A percentile compares a stretch with the other conserved stretches of the same genome.
These are phyloP conservation scores for Pleurotus platypus DNA, from an alignment of 768 basidiomycete genomes.

Conservation along the genomic window DNA sequence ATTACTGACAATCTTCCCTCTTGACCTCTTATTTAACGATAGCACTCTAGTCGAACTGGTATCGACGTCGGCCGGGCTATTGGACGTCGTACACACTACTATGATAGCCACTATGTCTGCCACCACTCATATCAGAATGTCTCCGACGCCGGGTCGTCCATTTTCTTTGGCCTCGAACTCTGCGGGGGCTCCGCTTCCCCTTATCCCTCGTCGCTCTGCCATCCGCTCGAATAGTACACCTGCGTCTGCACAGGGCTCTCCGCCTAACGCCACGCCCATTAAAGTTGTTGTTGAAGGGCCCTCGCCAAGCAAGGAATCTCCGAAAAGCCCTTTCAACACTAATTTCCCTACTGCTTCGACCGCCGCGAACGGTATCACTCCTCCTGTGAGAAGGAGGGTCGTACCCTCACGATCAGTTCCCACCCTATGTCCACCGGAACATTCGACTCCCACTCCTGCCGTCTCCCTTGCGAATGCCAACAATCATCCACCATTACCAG, in stretches of 20 bases:
- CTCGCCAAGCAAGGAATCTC: slow-evolving; percentile 2
- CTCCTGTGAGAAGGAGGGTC: slow-evolving; percentile 34
- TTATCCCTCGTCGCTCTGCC: slow-evolving; percentile 52
- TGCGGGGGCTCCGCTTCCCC: slow-evolving; percentile 59
- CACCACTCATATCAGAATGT: slow-evolving; percentile 29
- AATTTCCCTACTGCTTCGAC: slow-evolving; percentile 35
- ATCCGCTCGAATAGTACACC: slow-evolving; percentile 21
- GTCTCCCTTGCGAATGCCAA: slow-evolving; percentile 19
- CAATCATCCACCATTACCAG: slow-evolving; percentile 6
- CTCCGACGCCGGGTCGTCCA: slow-evolving; percentile 27
- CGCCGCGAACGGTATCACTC: slow-evolving; percentile 33
- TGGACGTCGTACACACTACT: slow-evolving; percentile 10
- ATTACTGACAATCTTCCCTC: not conserved
- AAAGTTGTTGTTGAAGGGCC: not conserved
- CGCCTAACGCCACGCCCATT: slow-evolving; percentile 11
- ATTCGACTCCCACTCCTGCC: slow-evolving; percentile 41
- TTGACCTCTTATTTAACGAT: not conserved
- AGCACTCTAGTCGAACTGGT: slow-evolving; percentile 3
- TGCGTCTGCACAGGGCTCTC: slow-evolving; percentile 9
- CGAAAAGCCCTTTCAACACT: slow-evolving; percentile 15
- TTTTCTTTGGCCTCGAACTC: slow-evolving; percentile 43
- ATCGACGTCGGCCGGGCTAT: slow-evolving; percentile 3
- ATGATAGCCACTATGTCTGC: slow-evolving; percentile 45
- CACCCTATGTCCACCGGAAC: slow-evolving; percentile 30
- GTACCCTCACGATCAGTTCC: slow-evolving; percentile 24